phyloP scores from a whole-genome alignment of 805 yeast genomes.

The Ogataea wickerhamii region DNA sequence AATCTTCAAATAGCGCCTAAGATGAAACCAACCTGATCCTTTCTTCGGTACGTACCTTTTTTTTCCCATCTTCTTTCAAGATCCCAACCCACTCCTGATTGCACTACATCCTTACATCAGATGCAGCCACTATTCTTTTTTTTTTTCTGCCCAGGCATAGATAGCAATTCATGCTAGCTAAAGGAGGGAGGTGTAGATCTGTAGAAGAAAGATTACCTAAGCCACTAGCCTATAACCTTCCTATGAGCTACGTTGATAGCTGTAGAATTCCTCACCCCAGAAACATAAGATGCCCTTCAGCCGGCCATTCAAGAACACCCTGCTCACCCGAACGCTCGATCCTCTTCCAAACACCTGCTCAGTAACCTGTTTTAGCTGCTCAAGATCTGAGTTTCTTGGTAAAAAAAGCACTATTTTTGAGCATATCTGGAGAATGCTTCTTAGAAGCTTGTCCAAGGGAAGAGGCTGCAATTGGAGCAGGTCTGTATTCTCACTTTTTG shows the following conservation, averaged over 20 bases:
- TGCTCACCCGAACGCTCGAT: constrained; percentile 44
- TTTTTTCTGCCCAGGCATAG: too few relatives aligned
- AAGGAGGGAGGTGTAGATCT: too few relatives aligned
- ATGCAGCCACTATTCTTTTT: constrained; percentile 5
- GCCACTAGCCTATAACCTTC: too few relatives aligned
- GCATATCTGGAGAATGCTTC: constrained; percentile 39
- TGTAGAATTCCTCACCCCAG: constrained; percentile 51
- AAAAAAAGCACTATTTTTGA: constrained; percentile 55
- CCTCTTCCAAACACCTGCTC: constrained; percentile 41
- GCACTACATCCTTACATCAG: neutral
- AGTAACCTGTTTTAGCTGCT: constrained; percentile 49
- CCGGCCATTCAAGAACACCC: constrained; percentile 38
- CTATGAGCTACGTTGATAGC: too few relatives aligned
- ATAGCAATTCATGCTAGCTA: too few relatives aligned
- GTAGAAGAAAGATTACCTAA: too few relatives aligned
- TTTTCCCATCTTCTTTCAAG: too few relatives aligned
- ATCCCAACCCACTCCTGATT: constrained; percentile 2
- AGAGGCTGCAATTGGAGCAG: constrained; percentile 47
- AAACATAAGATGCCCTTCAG: constrained; percentile 55
- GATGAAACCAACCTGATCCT: too few relatives aligned
- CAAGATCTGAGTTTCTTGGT: constrained; percentile 56
- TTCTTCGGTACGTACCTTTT: too few relatives aligned
- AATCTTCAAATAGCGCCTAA: too few relatives aligned
- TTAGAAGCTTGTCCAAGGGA: constrained; percentile 41
- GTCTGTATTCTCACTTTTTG: constrained; percentile 41